Conservation (phyloP, 495 filamentous ascomycete species). For the Penicillium verhagenii region DNA sequence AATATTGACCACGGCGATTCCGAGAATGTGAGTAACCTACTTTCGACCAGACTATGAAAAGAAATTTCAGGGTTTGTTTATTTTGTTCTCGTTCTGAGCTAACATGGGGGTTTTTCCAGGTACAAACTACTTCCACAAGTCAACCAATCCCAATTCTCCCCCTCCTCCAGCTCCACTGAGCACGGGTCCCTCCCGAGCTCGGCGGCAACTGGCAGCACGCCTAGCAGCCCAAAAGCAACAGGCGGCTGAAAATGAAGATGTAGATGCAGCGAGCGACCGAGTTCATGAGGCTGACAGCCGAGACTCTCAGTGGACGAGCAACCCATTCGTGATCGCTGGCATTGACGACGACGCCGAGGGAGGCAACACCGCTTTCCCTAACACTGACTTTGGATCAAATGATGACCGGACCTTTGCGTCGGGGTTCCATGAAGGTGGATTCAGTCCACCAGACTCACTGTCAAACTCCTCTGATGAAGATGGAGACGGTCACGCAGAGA, state of each 20-base stretch:
- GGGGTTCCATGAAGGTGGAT: conserved; percentile 40
- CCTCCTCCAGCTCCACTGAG: conserved; percentile 56
- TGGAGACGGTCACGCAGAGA: conserved; percentile 32
- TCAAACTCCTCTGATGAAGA: conserved; percentile 46
- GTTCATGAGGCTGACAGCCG: conserved; percentile 11
- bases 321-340: conserved; percentile 46
- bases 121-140: conserved; percentile 36
- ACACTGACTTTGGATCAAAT: conserved; percentile 34
- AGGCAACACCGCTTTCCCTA: conserved; percentile 36
- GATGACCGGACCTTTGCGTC: conserved; percentile 33
- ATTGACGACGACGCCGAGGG: conserved; percentile 48
- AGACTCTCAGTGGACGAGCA: conserved; percentile 38
- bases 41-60: conserved; percentile 52
- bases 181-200: conserved; percentile 80
- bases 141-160: conserved; percentile 48
- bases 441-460: conserved; percentile 44
- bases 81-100: neutral
- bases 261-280: conserved; percentile 10
- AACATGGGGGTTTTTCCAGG: conserved; percentile 19
- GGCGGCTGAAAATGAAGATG: conserved; percentile 34
- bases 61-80: conserved; percentile 34
- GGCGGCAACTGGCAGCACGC: conserved; percentile 78
- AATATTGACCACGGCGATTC: conserved; percentile 42
- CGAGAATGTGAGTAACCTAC: conserved; percentile 67
- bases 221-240: conserved; percentile 77